Evolutionary conservation across 2,329 filamentous ascomycete species (phyloP).

Genomic region (Ceratocystis variospora): DNA sequence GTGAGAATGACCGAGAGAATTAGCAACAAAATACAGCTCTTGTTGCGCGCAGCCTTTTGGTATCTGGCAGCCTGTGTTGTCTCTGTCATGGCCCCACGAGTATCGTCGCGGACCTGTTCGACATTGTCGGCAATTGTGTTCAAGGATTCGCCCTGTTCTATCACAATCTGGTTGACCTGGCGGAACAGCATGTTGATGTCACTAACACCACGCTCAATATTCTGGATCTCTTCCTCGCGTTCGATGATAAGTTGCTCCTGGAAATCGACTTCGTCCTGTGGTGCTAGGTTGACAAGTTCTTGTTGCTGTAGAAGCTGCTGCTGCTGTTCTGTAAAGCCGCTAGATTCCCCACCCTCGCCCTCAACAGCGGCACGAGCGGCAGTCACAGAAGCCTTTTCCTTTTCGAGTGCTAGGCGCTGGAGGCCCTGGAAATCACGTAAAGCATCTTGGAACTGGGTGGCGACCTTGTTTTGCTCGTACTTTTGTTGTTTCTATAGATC

Average conservation of each 20-base stretch:
- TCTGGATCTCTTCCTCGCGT: slow-evolving; percentile 90
- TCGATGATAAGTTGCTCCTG: slow-evolving; percentile 92
- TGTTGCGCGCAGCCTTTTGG: slow-evolving; percentile 89
- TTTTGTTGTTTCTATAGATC: slow-evolving; percentile 68
- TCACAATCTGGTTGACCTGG: slow-evolving; percentile 94
- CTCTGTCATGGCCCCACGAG: slow-evolving; percentile 72
- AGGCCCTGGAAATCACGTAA: slow-evolving; percentile 83
- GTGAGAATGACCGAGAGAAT: slow-evolving; percentile 80
- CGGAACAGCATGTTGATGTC: slow-evolving; percentile 94
- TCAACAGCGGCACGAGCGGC: slow-evolving; percentile 73
- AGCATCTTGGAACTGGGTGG: slow-evolving; percentile 79
- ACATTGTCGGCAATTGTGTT: slow-evolving; percentile 84
- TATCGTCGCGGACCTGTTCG: slow-evolving; percentile 66
- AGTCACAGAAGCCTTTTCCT: slow-evolving; percentile 72
- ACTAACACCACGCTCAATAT: slow-evolving; percentile 91
- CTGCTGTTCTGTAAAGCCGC: slow-evolving; percentile 12
- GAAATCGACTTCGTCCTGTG: slow-evolving; percentile 93
- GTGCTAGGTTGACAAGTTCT: slow-evolving; percentile 65
- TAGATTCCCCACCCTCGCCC: slow-evolving; percentile 31
- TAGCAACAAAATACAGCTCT: slow-evolving; percentile 80
- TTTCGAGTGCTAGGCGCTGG: slow-evolving; percentile 82
- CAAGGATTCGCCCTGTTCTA: slow-evolving; percentile 79
- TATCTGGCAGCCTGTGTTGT: slow-evolving; percentile 74
- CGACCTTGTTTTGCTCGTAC: slow-evolving; percentile 90
- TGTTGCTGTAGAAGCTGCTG: slow-evolving; percentile 50